phyloP scores from a whole-genome alignment of 148 eudicot genomes.

The Silene conica region DNA sequence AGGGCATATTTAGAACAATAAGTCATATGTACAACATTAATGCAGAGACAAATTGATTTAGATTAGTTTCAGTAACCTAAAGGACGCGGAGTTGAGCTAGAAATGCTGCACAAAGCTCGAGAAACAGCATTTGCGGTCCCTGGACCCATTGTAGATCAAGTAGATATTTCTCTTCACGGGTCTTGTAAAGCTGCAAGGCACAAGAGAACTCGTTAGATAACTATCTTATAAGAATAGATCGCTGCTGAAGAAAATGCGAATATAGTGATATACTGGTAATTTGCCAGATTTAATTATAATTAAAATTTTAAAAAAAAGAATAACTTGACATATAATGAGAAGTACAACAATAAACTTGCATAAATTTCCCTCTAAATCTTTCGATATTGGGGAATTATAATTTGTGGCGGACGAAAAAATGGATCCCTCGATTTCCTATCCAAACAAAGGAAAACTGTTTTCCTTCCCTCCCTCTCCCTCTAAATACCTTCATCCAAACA shows the following conservation, averaged over 20 bases:
- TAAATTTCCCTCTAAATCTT: not conserved
- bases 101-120: conserved; percentile 89
- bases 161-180: conserved; percentile 79
- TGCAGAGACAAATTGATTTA: conserved; percentile 7
- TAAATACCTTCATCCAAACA: no score
- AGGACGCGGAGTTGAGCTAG: conserved; percentile 96
- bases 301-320: no score
- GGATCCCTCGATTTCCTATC: no score
- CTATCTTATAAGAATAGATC: not conserved
- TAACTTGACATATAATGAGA: not conserved
- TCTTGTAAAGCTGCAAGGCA: conserved; percentile 68
- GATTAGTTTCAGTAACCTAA: conserved; percentile 25
- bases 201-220: not conserved
- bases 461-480: no score
- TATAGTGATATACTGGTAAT: not conserved
- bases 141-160: conserved; percentile 88
- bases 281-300: no score
- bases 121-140: conserved; percentile 89
- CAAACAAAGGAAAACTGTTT: no score
- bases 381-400: no score
- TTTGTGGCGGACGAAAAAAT: no score
- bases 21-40: conserved; percentile 23
- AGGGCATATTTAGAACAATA: conserved; percentile 17
- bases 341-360: not conserved
- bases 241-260: not conserved